Base-by-base conservation (phyloP, 1,284 basidiomycete genomes). In the Athelia psychrophila region DNA sequence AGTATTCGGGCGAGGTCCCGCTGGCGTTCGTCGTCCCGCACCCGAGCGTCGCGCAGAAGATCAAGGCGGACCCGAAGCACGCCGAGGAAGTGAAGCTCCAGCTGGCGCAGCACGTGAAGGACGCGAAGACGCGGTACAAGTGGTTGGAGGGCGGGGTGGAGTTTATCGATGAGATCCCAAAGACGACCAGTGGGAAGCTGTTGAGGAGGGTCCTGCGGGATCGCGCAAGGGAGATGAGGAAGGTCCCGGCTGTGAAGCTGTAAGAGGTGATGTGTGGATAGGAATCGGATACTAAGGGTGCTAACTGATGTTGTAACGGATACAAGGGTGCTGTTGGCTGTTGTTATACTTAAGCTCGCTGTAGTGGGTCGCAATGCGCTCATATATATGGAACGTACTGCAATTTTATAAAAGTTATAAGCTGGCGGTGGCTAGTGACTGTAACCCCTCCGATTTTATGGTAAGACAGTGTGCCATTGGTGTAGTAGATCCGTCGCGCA, bases 1-100 rank as follows among this genome's bases (percentile, higher is more conserved):
- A 92, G 15, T 89, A 84, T 58, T 86, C 80, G 46, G 91, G 91
- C 33, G 91, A 94, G 62, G 61, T 90, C 2, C 91, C 92, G 0
- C 64, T 88, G 44, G 89, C 87, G 0, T 92, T 81, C 60, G 72
- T 92, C 18, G 82, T 84, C 2, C 74, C 83, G 8, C 73, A 72
- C 49, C 64, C 73, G 2, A 65, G 69, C 4, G 77, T 79, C 0
- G 64, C 66, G n/a, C 66, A 68, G 48, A 71, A 75, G 16, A 46
- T 27, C 19, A 66, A 76, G 18, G 58, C 58, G 19, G 67, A 73
- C 55, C 58, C 72, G 3, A 71, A 12, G 68, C n/a, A 42, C n/a
- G 20, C 20, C 16, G n/a, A 5, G 38, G 6, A 22, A n/a, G 38
- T 42, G n/a, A 42, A 42, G 38, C 8, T 6, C 8, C 8, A 6